Evolutionary conservation across 805 yeast species (phyloP).

Genomic region (Starmera dryadoides): DNA sequence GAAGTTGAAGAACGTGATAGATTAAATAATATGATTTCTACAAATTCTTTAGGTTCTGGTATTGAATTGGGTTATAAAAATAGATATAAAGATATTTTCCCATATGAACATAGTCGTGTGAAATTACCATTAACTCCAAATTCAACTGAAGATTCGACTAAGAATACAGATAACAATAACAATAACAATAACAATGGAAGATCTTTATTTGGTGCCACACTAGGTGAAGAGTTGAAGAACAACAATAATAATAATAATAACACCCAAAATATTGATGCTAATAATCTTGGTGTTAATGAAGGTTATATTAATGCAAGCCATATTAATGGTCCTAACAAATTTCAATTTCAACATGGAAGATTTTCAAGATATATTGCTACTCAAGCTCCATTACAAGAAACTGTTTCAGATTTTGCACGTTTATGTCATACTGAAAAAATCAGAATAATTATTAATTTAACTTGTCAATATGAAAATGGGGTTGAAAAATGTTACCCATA

Average conservation of each 20-base stretch:
- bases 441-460: conserved; percentile 66
- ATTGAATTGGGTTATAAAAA: conserved; percentile 77
- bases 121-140: conserved; percentile 28
- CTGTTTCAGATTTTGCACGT: conserved; percentile 82
- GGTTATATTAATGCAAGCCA: conserved; percentile 90
- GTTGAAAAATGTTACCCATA: conserved; percentile 76
- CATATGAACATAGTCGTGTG: conserved; percentile 82
- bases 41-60: conserved; percentile 34
- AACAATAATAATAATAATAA: too few species aligned
- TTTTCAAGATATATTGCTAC: conserved; percentile 63
- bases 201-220: too few species aligned
- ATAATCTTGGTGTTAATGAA: too few species aligned
- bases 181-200: too few species aligned
- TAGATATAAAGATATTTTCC: conserved; percentile 82
- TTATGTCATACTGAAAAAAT: conserved; percentile 58
- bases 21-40: conserved; percentile 34
- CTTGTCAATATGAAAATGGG: conserved; percentile 69
- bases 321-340: conserved; percentile 25
- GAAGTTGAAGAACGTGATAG: conserved; percentile 68
- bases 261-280: too few species aligned
- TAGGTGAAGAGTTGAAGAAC: too few species aligned
- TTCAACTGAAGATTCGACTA: conserved; percentile 1
- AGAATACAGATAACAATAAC: conserved; percentile 12
- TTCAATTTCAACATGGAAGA: conserved; percentile 14
- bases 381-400: conserved; percentile 77